phyloP scores from a whole-genome alignment of 1,284 basidiomycete genomes.

The Fomitopsis palustris region DNA sequence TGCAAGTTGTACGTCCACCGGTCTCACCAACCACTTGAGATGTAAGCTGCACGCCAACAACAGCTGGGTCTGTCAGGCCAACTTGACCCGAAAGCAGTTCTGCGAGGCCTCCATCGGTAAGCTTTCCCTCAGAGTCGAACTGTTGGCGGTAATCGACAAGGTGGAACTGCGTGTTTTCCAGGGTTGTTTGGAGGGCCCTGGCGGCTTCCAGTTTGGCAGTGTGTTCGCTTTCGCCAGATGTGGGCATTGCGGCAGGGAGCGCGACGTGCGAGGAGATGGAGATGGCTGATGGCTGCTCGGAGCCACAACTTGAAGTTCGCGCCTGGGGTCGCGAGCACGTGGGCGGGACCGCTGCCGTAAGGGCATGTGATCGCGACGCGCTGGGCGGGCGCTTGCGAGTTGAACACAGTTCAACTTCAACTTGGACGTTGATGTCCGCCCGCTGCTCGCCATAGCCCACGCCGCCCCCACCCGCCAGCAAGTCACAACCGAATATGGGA shows the following conservation, averaged over 20 bases:
- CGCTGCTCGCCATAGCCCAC: neutral
- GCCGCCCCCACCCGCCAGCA: neutral
- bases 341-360: neutral
- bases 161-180: constrained; percentile 18
- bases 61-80: constrained; percentile 22
- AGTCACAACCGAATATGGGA: constrained; percentile 42
- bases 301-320: too few species aligned
- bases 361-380: neutral
- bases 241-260: too few species aligned
- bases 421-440: neutral
- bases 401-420: neutral
- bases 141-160: constrained; percentile 19
- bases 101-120: constrained; percentile 13
- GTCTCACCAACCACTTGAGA: constrained; percentile 19
- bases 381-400: neutral
- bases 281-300: too few species aligned
- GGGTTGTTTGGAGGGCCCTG: constrained; percentile 15
- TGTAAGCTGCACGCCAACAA: constrained; percentile 21
- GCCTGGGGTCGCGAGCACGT: neutral
- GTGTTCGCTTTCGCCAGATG: constrained; percentile 6
- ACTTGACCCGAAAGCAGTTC: constrained; percentile 16
- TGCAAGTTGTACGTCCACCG: neutral
- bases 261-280: neutral
- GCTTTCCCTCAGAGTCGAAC: constrained; percentile 19
- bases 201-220: constrained; percentile 21